phyloP scores from a whole-genome alignment of 1,284 basidiomycete genomes.

The Puccinia triticina region DNA sequence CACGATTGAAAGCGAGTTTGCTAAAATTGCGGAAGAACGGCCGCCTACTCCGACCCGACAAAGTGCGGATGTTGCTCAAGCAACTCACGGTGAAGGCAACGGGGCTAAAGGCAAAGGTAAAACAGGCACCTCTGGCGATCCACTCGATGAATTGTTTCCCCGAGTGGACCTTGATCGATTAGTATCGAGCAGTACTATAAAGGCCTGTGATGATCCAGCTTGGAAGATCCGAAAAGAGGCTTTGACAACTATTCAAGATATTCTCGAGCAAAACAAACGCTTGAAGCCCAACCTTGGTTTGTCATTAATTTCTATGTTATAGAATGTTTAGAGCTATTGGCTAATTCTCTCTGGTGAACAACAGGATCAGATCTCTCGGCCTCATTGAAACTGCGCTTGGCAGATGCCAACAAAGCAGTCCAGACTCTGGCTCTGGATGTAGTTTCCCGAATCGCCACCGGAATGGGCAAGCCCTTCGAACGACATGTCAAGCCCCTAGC shows the following conservation, averaged over 20 bases:
- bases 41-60: slow-evolving; percentile 78
- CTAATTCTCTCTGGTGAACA: slow-evolving; percentile 27
- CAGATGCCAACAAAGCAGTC: slow-evolving; percentile 91
- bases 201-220: slow-evolving; percentile 74
- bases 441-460: slow-evolving; percentile 81
- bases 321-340: slow-evolving; percentile 26
- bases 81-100: slow-evolving; percentile 60
- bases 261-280: slow-evolving; percentile 87
- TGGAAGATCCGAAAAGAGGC: slow-evolving; percentile 99
- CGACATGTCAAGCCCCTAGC: slow-evolving; percentile 80
- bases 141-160: slow-evolving; percentile 90
- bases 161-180: slow-evolving; percentile 89
- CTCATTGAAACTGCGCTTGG: slow-evolving; percentile 83
- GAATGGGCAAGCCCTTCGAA: slow-evolving; percentile 95
- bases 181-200: slow-evolving; percentile 78
- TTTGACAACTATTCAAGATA: slow-evolving; percentile 78
- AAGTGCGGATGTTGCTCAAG: slow-evolving; percentile 69
- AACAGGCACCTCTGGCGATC: slow-evolving; percentile 65
- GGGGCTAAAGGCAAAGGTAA: slow-evolving; percentile 62
- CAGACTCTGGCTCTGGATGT: slow-evolving; percentile 88
- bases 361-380: slow-evolving; percentile 80
- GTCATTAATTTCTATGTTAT: slow-evolving; percentile 55
- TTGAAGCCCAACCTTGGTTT: slow-evolving; percentile 85
- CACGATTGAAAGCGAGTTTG: slow-evolving; percentile 89
- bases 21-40: slow-evolving; percentile 80